A percentile compares a stretch with the other conserved stretches of the same genome.
phyloP scores from a whole-genome alignment of 2,329 filamentous ascomycete genomes.

The Colletotrichum phormii region DNA sequence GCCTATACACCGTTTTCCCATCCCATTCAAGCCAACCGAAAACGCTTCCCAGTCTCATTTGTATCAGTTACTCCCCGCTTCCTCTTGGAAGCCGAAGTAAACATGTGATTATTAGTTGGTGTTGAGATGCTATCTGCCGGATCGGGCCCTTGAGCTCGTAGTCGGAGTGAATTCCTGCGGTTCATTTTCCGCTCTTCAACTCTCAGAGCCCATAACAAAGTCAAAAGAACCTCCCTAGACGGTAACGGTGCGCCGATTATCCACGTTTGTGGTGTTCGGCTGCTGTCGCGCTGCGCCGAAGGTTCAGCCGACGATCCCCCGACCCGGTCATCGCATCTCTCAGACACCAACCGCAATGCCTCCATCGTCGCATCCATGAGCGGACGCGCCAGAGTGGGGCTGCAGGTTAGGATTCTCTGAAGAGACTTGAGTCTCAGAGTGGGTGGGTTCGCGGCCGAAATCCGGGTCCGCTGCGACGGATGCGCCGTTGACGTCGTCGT shows the following conservation, averaged over 20 bases:
- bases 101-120: conserved; percentile 16
- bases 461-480: conserved; percentile 65
- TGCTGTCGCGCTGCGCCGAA: conserved; percentile 51
- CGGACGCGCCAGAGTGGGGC: conserved; percentile 80
- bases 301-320: conserved; percentile 48
- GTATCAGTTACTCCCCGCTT: conserved; percentile 19
- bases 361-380: conserved; percentile 79
- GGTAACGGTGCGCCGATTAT: conserved; percentile 53
- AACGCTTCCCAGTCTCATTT: conserved; percentile 26
- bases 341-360: conserved; percentile 78
- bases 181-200: conserved; percentile 54
- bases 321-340: conserved; percentile 62
- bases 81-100: conserved; percentile 24
- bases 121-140: conserved; percentile 4
- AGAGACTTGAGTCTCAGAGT: conserved; percentile 72
- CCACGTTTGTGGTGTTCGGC: conserved; percentile 50
- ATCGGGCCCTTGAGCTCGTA: background rate
- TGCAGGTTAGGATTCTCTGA: conserved; percentile 77
- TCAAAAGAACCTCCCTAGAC: conserved; percentile 60
- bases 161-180: conserved; percentile 6
- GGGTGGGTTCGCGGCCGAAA: conserved; percentile 63
- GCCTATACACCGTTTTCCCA: conserved; percentile 19
- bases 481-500: conserved; percentile 61
- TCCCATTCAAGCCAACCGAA: conserved; percentile 26
- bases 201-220: conserved; percentile 59